Percentiles rank a stretch among this genome's conserved stretches.
Evolutionary conservation across 352 stramenopile genomes (phyloP).

Genomic region (Pythium graminicola): DNA sequence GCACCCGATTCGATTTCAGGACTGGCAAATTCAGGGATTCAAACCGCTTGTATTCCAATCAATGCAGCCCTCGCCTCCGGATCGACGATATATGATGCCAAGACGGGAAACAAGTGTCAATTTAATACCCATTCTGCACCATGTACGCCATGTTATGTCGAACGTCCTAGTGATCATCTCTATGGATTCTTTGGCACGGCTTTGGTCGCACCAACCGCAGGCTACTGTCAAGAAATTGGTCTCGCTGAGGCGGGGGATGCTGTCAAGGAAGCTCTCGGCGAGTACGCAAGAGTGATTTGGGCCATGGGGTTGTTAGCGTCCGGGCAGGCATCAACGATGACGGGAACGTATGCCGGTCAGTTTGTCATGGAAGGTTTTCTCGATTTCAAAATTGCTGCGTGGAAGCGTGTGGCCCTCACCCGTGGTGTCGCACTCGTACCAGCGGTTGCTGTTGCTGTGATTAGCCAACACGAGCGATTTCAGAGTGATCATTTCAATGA

Average conservation of each 20-base stretch:
- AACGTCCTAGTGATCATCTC: conserved; percentile 18
- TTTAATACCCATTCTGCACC: conserved; percentile 17
- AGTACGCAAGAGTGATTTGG: conserved; percentile 88
- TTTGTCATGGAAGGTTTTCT: conserved; percentile 98
- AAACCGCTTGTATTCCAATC: conserved; percentile 65
- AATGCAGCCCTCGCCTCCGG: conserved; percentile 43
- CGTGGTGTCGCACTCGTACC: conserved; percentile 89
- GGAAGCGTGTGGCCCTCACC: conserved; percentile 79
- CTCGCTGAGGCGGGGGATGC: conserved; percentile 78
- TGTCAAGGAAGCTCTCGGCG: conserved; percentile 73
- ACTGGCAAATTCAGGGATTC: conserved; percentile 38
- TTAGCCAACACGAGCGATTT: conserved; percentile 73
- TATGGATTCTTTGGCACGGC: conserved; percentile 11
- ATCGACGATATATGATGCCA: conserved; percentile 53
- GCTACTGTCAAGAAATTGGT: conserved; percentile 85
- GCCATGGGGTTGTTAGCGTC: conserved; percentile 91
- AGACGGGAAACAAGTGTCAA: conserved; percentile 43
- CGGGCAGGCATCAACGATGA: conserved; percentile 94
- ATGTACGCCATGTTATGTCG: conserved; percentile 50
- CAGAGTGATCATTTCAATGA: conserved; percentile 87
- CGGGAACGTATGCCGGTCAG: conserved; percentile 94
- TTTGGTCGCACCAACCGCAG: conserved; percentile 25
- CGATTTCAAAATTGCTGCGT: conserved; percentile 82
- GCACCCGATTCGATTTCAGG: conserved; percentile 45
- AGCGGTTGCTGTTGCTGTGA: conserved; percentile 78